These are phyloP conservation scores for Populus alba DNA, from an alignment of 345 rosid genomes.

Conservation along the genomic window DNA sequence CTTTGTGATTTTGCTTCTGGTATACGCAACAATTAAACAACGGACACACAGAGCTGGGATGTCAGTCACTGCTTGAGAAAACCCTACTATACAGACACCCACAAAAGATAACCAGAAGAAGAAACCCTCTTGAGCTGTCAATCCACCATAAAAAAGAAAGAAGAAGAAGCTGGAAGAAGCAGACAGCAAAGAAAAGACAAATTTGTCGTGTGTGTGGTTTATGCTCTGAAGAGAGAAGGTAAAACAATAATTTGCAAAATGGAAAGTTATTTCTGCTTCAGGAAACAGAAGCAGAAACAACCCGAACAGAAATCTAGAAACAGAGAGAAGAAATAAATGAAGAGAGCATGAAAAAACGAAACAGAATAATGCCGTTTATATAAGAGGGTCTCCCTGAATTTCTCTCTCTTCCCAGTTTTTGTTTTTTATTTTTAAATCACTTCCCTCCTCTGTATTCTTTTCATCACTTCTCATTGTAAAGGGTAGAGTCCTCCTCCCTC, in stretches of 20 bases:
- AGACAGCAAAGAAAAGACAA: neutral
- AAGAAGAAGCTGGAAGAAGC: neutral
- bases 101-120: too few species aligned
- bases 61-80: neutral
- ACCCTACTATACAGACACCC: neutral
- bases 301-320: neutral
- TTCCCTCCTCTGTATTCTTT: neutral
- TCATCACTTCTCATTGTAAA: too few species aligned
- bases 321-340: neutral
- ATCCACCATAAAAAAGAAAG: too few species aligned
- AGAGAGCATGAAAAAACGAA: neutral
- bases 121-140: too few species aligned
- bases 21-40: too few species aligned
- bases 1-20: too few species aligned
- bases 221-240: too few species aligned
- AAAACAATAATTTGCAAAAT: too few species aligned
- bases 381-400: neutral
- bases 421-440: neutral
- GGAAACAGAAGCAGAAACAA: neutral
- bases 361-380: neutral
- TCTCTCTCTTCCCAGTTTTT: neutral
- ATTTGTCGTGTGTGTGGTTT: too few species aligned
- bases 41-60: neutral
- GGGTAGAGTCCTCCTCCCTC: neutral
- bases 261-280: conserved; percentile 5